A percentile compares a stretch with the other conserved stretches of the same genome.
Conservation (phyloP, 192 early-diverging fungal species). For the Lunasporangiospora selenospora region DNA sequence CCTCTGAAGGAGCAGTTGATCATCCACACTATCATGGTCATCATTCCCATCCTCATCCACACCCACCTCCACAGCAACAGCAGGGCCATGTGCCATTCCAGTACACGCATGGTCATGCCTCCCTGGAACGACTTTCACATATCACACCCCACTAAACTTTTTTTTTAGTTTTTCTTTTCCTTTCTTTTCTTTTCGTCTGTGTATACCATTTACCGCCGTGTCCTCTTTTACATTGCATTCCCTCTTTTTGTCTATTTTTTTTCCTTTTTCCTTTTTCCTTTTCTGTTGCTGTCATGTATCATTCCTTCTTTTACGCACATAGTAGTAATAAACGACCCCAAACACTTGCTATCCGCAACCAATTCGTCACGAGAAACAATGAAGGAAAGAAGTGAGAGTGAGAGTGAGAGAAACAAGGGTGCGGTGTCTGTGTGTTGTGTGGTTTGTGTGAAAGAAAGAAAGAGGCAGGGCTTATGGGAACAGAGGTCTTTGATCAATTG, state of each 20-base stretch:
- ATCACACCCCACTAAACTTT: neutral
- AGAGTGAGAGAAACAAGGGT: too few species aligned
- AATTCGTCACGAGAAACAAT: too few species aligned
- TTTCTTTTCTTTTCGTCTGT: neutral
- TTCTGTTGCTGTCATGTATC: neutral
- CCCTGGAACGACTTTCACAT: too few species aligned
- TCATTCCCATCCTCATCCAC: neutral
- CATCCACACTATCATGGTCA: slow-evolving; percentile 21
- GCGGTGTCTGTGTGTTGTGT: too few species aligned
- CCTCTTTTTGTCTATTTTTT: neutral
- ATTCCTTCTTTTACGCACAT: neutral
- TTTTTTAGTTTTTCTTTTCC: neutral
- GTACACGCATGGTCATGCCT: slow-evolving; percentile 4
- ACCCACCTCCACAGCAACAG: too few species aligned
- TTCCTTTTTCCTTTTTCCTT: neutral
- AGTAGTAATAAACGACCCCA: too few species aligned
- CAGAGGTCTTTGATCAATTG: too few species aligned
- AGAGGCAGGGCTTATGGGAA: too few species aligned
- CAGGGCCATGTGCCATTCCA: neutral
- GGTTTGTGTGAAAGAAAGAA: too few species aligned
- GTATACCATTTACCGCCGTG: neutral
- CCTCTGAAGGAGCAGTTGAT: too few species aligned
- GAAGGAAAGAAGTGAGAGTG: too few species aligned
- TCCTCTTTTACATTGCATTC: neutral
- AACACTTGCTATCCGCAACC: too few species aligned